Evolutionary conservation across 2,329 filamentous ascomycete genomes (phyloP), one percentile per base, ranked within the genome.

Genomic region (Pseudohalonectria lignicola): DNA sequence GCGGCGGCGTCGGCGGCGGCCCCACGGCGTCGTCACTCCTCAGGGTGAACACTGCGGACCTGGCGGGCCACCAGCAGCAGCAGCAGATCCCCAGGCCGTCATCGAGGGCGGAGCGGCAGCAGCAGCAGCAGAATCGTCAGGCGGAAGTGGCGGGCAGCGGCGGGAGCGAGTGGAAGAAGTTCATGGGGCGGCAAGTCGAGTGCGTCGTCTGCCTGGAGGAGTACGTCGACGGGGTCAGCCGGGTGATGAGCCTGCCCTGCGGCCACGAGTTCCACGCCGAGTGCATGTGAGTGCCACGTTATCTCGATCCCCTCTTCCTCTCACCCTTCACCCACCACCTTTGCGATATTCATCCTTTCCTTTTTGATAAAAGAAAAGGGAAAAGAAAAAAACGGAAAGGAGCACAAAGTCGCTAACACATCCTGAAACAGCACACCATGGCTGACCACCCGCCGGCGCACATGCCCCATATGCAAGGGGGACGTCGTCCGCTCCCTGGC

Each of bases 401-500:
- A n/a, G n/a, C n/a, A n/a, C n/a, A n/a, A n/a, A n/a, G n/a, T n/a
- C n/a, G n/a, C n/a, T n/a, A n/a, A n/a, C n/a, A n/a, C n/a, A n/a
- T n/a, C n/a, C n/a, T n/a, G n/a, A n/a, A n/a, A 17, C 46, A 94
- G 87, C 54, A 96, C 92, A 4, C 92, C 92, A 2, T 98, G 92
- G 92, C 68, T 98, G 37, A 95, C 90, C 1, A 96, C 88, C 13
- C 80, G 90, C 35, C 82, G 92, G 45, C 81, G 92, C 45, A 98
- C 92, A n/a, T 98, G 92, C 52, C 92, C 92, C 1, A 96, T 98
- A 43, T 98, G 92, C 66, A 98, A 98, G 64, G 87, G 88, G 35
- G 92, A 98, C 54, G 92, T 98, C 26, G 90, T 98, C 13, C 67
- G 74, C 21, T 79, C 74, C 8, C 59, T 86, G 45, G 71, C 77